Evolutionary conservation across 2,329 filamentous ascomycete species (phyloP).

Genomic region (Alternaria burnsii): DNA sequence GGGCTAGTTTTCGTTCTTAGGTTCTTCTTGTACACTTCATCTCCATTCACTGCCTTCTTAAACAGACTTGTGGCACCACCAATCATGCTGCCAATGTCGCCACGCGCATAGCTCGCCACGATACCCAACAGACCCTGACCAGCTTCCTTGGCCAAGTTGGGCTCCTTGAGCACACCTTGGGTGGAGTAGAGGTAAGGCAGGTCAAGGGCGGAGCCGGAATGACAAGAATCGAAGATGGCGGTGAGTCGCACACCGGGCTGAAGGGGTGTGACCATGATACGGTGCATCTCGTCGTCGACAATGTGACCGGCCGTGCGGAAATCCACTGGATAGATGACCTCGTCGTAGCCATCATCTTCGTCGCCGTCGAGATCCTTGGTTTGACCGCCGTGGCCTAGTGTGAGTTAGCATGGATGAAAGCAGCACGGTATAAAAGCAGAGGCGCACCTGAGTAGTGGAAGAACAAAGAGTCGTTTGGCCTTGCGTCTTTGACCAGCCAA

Average conservation of each 20-base stretch:
- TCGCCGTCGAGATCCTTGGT: slow-evolving; percentile 81
- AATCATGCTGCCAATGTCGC: slow-evolving; percentile 83
- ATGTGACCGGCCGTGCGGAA: slow-evolving; percentile 82
- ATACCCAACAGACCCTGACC: slow-evolving; percentile 75
- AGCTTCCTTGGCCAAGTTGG: slow-evolving; percentile 81
- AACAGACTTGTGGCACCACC: slow-evolving; percentile 82
- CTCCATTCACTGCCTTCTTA: slow-evolving; percentile 84
- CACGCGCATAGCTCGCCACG: slow-evolving; percentile 80
- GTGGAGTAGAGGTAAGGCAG: slow-evolving; percentile 83
- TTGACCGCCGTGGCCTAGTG: slow-evolving; percentile 79
- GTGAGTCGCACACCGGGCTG: slow-evolving; percentile 83
- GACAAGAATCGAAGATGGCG: slow-evolving; percentile 83
- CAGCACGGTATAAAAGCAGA: slow-evolving; percentile 1
- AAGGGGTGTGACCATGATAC: slow-evolving; percentile 79
- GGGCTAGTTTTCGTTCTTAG: slow-evolving; percentile 90
- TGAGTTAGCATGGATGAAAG: slow-evolving; percentile 14
- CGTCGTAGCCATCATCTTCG: slow-evolving; percentile 82
- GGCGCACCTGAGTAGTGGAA: slow-evolving; percentile 93
- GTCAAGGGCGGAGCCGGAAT: slow-evolving; percentile 79
- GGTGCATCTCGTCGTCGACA: slow-evolving; percentile 83
- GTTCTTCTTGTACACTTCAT: slow-evolving; percentile 80
- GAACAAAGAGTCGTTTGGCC: slow-evolving; percentile 92
- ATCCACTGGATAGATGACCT: slow-evolving; percentile 85
- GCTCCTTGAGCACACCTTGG: slow-evolving; percentile 81
- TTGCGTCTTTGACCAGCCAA: slow-evolving; percentile 94